Base-by-base conservation (phyloP, 2,329 filamentous ascomycete species). In the Trichoderma atrobrunneum region DNA sequence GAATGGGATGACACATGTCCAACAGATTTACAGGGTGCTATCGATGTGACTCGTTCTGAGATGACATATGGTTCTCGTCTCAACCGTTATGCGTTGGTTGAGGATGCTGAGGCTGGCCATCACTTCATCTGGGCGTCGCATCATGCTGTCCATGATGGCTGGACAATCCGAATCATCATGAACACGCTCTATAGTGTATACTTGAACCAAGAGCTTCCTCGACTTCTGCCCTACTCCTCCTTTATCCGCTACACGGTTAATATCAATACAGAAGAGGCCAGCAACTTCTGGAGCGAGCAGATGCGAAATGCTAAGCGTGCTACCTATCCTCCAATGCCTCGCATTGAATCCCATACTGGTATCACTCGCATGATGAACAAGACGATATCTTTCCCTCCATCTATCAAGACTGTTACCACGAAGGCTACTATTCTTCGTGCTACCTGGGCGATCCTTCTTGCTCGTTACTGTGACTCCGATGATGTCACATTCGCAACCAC, bases 81-180 rank as follows among this genome's bases (percentile, higher is more conserved):
- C 0, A 71, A 61, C 24, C 71, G 66, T 16, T 72, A 30, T 64
- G 60, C 57, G 6, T 28, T 72, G 11, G 63, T 72, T 24, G n/a
- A 60, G 14, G 51, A 70, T 57, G 16, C 28, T 26, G 24, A 70
- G 4, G 28, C 18, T 1, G 59, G 60, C 6, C 43, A 51, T 1
- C 75, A 60, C 8, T 74, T 79, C 16, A 71, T 78, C 3, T 78
- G 75, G 72, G 75, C 74, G 0, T 72, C 76, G 0, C 78, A 79
- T 18, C 78, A 80, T 54, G 74, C 78, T 1, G 39, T 79, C 1
- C 79, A 79, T 36, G 79, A 80, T 60, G 78, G 78, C 8, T 78
- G 77, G 75, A 76, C 77, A 3, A 57, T 77, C 21, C 39, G 39
- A n/a, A 63, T 76, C 3, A 72, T 78, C 7, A 43, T 76, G 32